Percentiles rank a stretch among this genome's conserved stretches.
Conservation (phyloP, 192 early-diverging fungal species). For the Gaertneriomyces semiglobifer region DNA sequence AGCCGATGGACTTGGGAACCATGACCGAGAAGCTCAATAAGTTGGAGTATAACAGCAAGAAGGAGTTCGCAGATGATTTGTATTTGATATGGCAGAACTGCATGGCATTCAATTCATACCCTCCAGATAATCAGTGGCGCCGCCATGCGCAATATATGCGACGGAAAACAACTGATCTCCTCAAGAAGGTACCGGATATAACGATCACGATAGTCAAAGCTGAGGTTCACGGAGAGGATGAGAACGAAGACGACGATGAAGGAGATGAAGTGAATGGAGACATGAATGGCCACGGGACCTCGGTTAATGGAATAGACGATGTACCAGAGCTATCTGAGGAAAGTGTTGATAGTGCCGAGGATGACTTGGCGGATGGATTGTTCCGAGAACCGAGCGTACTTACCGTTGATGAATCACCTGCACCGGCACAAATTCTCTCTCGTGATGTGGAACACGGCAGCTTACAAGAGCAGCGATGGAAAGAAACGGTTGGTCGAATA, state of each 20-base stretch:
- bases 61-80: slow-evolving; percentile 82
- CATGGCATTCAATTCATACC: slow-evolving; percentile 83
- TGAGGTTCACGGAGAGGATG: slow-evolving; percentile 3
- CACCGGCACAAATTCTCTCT: no score
- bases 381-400: no score
- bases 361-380: no score
- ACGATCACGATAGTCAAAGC: slow-evolving; percentile 49
- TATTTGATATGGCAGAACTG: slow-evolving; percentile 92
- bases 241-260: slow-evolving; percentile 26
- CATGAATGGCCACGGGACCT: no score
- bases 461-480: slow-evolving; percentile 44
- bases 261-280: slow-evolving; percentile 7
- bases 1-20: slow-evolving; percentile 93
- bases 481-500: slow-evolving; percentile 26
- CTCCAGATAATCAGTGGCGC: slow-evolving; percentile 78
- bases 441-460: slow-evolving; percentile 6
- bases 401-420: no score
- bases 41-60: slow-evolving; percentile 80
- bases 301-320: no score
- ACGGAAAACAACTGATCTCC: slow-evolving; percentile 66
- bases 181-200: slow-evolving; percentile 83
- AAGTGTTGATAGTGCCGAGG: no score
- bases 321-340: no score
- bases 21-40: slow-evolving; percentile 83
- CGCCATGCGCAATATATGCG: slow-evolving; percentile 80